These are phyloP conservation scores for Cutaneotrichosporon cavernicola DNA, from an alignment of 1,284 basidiomycete species.

Conservation along the genomic window DNA sequence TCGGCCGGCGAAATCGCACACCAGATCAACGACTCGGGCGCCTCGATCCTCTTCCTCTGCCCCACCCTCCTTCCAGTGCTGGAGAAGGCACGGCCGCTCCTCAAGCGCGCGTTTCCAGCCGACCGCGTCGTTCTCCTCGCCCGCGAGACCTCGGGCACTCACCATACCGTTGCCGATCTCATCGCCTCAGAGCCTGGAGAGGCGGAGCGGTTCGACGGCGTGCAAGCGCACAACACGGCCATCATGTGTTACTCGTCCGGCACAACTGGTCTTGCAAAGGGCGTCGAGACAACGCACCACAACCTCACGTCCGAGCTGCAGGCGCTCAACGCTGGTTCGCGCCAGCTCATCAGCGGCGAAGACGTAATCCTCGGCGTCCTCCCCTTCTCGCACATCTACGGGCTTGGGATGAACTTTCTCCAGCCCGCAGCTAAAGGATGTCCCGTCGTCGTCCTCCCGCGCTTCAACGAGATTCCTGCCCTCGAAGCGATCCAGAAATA, in stretches of 20 bases:
- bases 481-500: slow-evolving; percentile 69
- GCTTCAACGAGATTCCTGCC: slow-evolving; percentile 61
- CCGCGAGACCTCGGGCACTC: slow-evolving; percentile 9
- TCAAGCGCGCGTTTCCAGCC: slow-evolving; percentile 12
- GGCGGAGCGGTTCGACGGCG: slow-evolving; percentile 15
- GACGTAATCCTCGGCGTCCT: slow-evolving; percentile 25
- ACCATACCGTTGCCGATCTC: slow-evolving; percentile 3
- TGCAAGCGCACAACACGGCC: slow-evolving; percentile 13
- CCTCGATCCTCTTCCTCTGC: slow-evolving; percentile 60
- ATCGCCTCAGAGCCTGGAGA: slow-evolving; percentile 3
- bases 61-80: slow-evolving; percentile 56
- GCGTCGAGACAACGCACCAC: slow-evolving; percentile 39
- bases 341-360: slow-evolving; percentile 7
- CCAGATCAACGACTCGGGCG: slow-evolving; percentile 58
- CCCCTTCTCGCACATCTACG: slow-evolving; percentile 26
- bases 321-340: slow-evolving; percentile 16
- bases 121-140: slow-evolving; percentile 21
- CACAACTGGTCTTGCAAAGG: slow-evolving; percentile 55
- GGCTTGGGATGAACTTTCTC: slow-evolving; percentile 55
- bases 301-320: slow-evolving; percentile 58
- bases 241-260: slow-evolving; percentile 67
- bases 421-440: slow-evolving; percentile 63
- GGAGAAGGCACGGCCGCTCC: slow-evolving; percentile 35
- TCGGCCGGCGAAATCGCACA: slow-evolving; percentile 45
- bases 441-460: slow-evolving; percentile 66